These are phyloP conservation scores for Zymoseptoria pseudotritici DNA, from an alignment of 2,329 filamentous ascomycete genomes.

Conservation along the genomic window DNA sequence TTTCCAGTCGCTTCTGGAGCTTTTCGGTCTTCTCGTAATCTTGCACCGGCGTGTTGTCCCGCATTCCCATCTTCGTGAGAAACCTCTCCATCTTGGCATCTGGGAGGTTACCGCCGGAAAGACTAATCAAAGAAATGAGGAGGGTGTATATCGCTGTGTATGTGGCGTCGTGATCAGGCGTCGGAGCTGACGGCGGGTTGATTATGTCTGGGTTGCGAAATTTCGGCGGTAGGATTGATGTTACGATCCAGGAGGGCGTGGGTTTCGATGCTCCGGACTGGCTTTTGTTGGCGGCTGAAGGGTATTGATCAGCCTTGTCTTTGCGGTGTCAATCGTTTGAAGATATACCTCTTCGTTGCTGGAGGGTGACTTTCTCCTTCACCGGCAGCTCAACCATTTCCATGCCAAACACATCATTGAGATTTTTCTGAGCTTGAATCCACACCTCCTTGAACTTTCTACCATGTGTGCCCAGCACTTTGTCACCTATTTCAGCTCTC, in stretches of 20 bases:
- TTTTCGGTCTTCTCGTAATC: constrained; percentile 61
- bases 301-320: not conserved
- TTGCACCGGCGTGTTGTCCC: constrained; percentile 57
- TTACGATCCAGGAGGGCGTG: constrained; percentile 60
- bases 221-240: constrained; percentile 59
- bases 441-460: constrained; percentile 73
- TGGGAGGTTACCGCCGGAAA: constrained; percentile 63
- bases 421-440: constrained; percentile 62
- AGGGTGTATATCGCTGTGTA: constrained; percentile 78
- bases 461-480: constrained; percentile 63
- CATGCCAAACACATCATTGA: constrained; percentile 80
- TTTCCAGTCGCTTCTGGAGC: constrained; percentile 65
- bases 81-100: constrained; percentile 74
- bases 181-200: constrained; percentile 59
- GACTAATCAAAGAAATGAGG: constrained; percentile 66
- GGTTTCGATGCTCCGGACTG: constrained; percentile 32
- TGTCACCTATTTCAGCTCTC: constrained; percentile 50
- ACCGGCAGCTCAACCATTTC: constrained; percentile 75
- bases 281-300: constrained; percentile 48
- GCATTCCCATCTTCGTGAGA: constrained; percentile 65
- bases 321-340: not conserved
- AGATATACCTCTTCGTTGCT: constrained; percentile 62
- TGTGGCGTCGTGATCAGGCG: constrained; percentile 60
- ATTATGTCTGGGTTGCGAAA: constrained; percentile 62
- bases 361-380: constrained; percentile 72